Conservation (phyloP, 257 asterid genomes). For the Primulina huaijiensis region DNA sequence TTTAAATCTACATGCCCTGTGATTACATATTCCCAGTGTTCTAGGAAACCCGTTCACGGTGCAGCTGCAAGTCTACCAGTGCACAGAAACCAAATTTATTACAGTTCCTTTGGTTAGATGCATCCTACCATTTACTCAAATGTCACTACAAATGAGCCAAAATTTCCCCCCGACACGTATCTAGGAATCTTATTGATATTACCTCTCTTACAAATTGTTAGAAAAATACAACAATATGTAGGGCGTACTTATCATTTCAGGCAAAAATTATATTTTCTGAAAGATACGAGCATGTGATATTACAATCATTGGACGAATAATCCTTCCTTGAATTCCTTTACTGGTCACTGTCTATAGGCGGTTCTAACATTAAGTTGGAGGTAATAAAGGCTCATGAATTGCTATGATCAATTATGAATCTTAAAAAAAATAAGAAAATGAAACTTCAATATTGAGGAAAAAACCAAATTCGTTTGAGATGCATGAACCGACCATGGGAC, state of each 20-base stretch:
- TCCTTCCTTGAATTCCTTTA: neutral
- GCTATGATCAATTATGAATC: neutral
- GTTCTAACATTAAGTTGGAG: neutral
- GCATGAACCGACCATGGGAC: conserved; percentile 53
- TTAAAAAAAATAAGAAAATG: neutral
- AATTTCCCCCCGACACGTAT: conserved; percentile 20
- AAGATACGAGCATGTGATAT: conserved; percentile 27
- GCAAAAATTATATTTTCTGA: conserved; percentile 23
- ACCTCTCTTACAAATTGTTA: neutral
- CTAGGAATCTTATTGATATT: conserved; percentile 4
- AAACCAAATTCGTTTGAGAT: neutral
- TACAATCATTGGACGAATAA: neutral
- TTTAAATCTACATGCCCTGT: neutral
- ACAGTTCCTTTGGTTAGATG: neutral
- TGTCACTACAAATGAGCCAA: conserved; percentile 41
- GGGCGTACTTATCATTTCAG: conserved; percentile 23
- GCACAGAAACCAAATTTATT: neutral
- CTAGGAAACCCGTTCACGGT: neutral
- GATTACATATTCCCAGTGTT: neutral
- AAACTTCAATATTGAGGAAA: neutral
- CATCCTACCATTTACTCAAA: neutral
- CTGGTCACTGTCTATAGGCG: neutral
- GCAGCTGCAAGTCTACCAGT: neutral
- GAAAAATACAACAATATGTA: conserved; percentile 19
- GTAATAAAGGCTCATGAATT: neutral